A percentile compares a stretch with the other conserved stretches of the same genome.
These are phyloP conservation scores for Atkinsonella texensis DNA, from an alignment of 2,329 filamentous ascomycete species.

Conservation along the genomic window DNA sequence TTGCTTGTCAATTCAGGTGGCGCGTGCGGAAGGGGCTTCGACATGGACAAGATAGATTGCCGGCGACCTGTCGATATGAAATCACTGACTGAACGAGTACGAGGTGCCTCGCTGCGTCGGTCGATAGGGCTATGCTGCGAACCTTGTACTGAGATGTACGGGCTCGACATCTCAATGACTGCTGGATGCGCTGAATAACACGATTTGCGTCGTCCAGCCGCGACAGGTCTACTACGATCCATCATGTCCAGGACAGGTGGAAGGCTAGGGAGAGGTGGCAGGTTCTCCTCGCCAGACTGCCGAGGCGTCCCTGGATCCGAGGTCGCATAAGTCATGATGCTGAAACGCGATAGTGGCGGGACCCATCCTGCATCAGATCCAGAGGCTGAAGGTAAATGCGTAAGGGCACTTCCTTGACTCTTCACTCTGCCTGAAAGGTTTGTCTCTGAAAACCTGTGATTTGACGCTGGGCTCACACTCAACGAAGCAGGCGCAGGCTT, in stretches of 20 bases:
- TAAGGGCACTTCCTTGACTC: constrained; percentile 5
- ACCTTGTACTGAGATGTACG: background rate
- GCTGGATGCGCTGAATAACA: constrained; percentile 14
- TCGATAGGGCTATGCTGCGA: background rate
- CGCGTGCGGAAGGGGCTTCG: constrained; percentile 49
- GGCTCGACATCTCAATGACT: constrained; percentile 17
- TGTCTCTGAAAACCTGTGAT: background rate
- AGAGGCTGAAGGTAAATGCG: constrained; percentile 8
- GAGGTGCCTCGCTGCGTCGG: background rate
- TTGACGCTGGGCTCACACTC: constrained; percentile 7
- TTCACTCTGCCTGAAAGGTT: constrained; percentile 13
- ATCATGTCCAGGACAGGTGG: constrained; percentile 16
- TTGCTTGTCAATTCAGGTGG: constrained; percentile 47
- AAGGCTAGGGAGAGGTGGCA: constrained; percentile 13
- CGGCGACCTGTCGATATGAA: constrained; percentile 10
- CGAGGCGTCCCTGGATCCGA: constrained; percentile 23
- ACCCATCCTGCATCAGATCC: constrained; percentile 26
- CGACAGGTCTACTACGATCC: constrained; percentile 20
- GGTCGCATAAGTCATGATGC: constrained; percentile 49
- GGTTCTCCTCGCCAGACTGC: constrained; percentile 14
- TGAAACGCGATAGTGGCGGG: constrained; percentile 50
- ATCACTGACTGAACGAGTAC: constrained; percentile 4
- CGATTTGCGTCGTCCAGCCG: constrained; percentile 13
- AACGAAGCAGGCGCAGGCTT: constrained; percentile 27
- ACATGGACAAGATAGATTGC: constrained; percentile 25